Conservation (phyloP, 2,329 filamentous ascomycete genomes). For the Colletotrichum lini region DNA sequence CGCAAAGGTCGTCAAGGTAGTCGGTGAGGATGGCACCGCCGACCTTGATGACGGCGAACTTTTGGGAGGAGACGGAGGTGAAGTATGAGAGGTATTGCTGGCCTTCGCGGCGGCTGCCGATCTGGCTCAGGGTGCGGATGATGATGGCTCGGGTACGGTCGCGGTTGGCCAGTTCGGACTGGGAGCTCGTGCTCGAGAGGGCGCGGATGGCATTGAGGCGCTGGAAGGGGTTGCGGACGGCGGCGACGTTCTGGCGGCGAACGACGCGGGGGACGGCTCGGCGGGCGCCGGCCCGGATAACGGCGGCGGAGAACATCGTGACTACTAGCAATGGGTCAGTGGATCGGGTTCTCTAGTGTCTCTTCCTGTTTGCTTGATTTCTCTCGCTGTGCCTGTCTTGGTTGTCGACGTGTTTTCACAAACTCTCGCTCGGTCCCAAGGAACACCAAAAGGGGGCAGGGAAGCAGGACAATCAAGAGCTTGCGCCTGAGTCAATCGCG, state of each 20-base stretch:
- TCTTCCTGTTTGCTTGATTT: too few relatives aligned
- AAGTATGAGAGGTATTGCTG: slow-evolving; percentile 99
- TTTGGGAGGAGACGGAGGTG: slow-evolving; percentile 94
- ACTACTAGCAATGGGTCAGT: slow-evolving; percentile 17
- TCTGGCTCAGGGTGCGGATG: slow-evolving; percentile 92
- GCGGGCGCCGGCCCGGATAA: slow-evolving; percentile 61
- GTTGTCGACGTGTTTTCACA: not conserved
- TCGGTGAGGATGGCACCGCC: slow-evolving; percentile 96
- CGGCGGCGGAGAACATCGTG: slow-evolving; percentile 61
- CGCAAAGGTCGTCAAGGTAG: slow-evolving; percentile 91
- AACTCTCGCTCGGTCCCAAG: not conserved
- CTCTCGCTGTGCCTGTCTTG: not conserved
- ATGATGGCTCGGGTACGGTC: slow-evolving; percentile 83
- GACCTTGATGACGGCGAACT: slow-evolving; percentile 98
- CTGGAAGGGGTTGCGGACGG: slow-evolving; percentile 44
- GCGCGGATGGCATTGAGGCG: slow-evolving; percentile 46
- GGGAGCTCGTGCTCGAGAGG: slow-evolving; percentile 51
- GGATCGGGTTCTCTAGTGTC: not conserved
- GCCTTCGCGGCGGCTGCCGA: slow-evolving; percentile 95
- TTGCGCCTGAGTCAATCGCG: slow-evolving; percentile 5
- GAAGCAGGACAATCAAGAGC: not conserved
- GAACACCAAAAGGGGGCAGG: not conserved
- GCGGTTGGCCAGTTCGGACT: slow-evolving; percentile 56
- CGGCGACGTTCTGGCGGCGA: slow-evolving; percentile 43
- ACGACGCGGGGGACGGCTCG: slow-evolving; percentile 54